phyloP scores from a whole-genome alignment of 176 grass and related monocot genomes.

The Triticum monococcum region DNA sequence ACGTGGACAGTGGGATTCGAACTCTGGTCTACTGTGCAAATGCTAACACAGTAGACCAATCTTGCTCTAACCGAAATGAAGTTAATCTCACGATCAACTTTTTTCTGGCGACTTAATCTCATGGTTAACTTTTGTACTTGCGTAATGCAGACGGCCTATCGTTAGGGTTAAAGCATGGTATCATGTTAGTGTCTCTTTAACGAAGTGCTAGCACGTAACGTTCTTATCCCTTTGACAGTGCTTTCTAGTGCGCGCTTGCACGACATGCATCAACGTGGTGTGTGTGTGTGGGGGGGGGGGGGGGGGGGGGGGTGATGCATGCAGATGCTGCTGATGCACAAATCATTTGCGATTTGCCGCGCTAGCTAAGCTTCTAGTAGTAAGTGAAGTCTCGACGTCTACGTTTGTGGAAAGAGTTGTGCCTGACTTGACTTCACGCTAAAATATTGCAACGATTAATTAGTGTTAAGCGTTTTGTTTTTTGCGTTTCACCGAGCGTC shows the following conservation, averaged over 20 bases:
- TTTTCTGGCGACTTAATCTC: not conserved
- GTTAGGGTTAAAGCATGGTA: not conserved
- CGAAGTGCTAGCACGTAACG: not conserved
- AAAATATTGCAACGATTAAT: constrained; percentile 10
- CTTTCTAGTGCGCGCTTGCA: constrained; percentile 22
- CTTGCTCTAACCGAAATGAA: not conserved
- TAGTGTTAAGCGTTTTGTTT: not conserved
- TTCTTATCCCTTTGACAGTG: constrained; percentile 23
- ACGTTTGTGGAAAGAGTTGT: constrained; percentile 27
- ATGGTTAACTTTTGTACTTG: not conserved
- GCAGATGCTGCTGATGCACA: constrained; percentile 22
- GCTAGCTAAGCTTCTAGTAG: not conserved
- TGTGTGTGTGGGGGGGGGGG: no score
- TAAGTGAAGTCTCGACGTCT: not conserved
- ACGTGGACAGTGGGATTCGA: no score
- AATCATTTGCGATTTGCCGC: constrained; percentile 30
- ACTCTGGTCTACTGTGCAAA: no score
- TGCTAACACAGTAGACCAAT: no score
- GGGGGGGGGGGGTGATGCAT: constrained; percentile 28
- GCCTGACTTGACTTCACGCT: constrained; percentile 18
- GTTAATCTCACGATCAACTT: not conserved
- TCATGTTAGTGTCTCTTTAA: constrained; percentile 30
- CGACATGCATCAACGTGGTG: constrained; percentile 1
- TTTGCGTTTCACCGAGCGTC: not conserved
- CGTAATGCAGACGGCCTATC: not conserved